Percentiles rank a stretch among this genome's conserved stretches.
Evolutionary conservation across 331 rosid genomes (phyloP).

Genomic region (Cydonia oblonga): DNA sequence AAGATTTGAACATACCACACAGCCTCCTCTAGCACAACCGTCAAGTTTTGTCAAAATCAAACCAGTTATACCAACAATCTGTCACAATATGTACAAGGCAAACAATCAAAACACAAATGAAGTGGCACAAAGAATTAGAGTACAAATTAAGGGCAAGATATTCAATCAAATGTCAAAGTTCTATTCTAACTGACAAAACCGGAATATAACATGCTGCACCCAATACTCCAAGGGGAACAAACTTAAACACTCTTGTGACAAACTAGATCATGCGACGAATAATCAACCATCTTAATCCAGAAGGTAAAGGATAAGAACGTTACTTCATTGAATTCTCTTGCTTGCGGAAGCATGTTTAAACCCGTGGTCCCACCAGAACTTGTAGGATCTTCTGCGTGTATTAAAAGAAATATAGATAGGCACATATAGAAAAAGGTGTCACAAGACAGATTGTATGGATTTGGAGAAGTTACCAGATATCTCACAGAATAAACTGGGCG

Average conservation of each 20-base stretch:
- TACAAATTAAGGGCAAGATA: neutral
- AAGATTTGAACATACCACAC: constrained; percentile 54
- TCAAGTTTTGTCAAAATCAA: constrained; percentile 83
- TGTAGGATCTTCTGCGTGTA: constrained; percentile 74
- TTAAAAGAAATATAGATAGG: neutral
- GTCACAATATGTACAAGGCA: constrained; percentile 16
- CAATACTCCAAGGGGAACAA: neutral
- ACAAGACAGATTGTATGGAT: neutral
- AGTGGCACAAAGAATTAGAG: neutral
- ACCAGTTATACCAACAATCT: constrained; percentile 91
- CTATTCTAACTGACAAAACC: neutral
- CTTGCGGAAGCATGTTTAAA: constrained; percentile 94
- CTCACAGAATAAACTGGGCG: neutral
- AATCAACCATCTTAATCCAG: neutral
- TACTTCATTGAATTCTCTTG: constrained; percentile 92
- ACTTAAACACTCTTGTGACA: neutral
- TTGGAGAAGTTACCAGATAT: neutral
- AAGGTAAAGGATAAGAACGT: constrained; percentile 5
- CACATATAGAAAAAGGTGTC: neutral
- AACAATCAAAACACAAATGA: constrained; percentile 1
- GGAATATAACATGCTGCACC: neutral
- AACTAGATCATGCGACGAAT: neutral
- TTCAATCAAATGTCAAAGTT: neutral
- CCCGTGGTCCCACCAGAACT: constrained; percentile 96
- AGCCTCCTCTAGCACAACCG: constrained; percentile 98